Base-by-base conservation (phyloP, 1,284 basidiomycete species). In the Tilletia horrida region DNA sequence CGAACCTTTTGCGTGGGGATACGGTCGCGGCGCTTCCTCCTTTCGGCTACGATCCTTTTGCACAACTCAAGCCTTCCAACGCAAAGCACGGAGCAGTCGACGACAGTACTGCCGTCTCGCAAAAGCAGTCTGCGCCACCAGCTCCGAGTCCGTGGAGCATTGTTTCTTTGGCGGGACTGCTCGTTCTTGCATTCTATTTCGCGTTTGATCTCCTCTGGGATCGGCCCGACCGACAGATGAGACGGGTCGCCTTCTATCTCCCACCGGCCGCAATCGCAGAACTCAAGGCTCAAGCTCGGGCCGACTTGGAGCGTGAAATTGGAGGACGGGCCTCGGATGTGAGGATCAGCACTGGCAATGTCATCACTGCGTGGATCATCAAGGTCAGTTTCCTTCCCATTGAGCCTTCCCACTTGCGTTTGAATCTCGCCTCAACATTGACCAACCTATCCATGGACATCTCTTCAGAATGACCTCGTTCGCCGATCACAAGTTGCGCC, bases 351-450 rank as follows among this genome's bases (percentile, higher is more conserved):
- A 59, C 55, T 11, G 31, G 55, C 55, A 29, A 18, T 29, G 55
- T 29, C 9, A 25, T 59, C 9, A 25, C 27, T 18, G 55, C 55
- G 27, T 59, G 55, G 55, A 59, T 59, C 55, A 59, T 59, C 55
- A 59, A 59, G 52, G 52, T 57, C 9, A 29, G 52, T 7, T 8
- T 7, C 16, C 16, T 23, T 48, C 6, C 6, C 21, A 23, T 48
- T 6, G n/a, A n/a, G n/a, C n/a, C n/a, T 8, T 44, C 18, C 43
- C 18, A 44, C 43, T 44, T 18, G 8, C 8, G 43, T n/a, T 18
- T 44, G 43, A 44, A 44, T 18, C 9, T 44, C 18, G 8, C 43
- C 18, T 18, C 9, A 44, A 44, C 18, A 8, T 44, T n/a, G n/a
- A n/a, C n/a, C n/a, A n/a, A n/a, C n/a, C n/a, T n/a, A n/a, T n/a